Base-by-base conservation (phyloP, 208 protist species). In the Trypanosoma lewisi region DNA sequence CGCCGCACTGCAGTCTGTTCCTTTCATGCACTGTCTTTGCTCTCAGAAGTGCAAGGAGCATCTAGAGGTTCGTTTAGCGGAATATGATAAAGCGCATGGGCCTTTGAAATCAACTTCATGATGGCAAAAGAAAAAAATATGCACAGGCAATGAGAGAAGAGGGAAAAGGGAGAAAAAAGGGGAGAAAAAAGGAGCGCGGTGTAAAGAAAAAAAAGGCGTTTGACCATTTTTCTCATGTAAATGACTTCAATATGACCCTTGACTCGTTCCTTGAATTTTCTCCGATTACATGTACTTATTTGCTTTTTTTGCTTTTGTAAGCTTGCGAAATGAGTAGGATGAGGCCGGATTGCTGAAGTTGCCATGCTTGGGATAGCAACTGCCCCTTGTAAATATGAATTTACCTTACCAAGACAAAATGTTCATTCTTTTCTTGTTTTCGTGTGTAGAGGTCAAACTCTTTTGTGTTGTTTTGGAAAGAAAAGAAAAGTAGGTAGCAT, bases 11-110 rank as follows among this genome's bases (percentile, higher is more conserved):
- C 17, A 9, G 1, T 49, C 70, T 0, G 54, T 94, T 3, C 88
- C 88, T 0, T 92, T 91, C 42, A 75, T 89, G 53, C 80, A 86
- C 63, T 89, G 81, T 50, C 61, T 70, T 7, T 94, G 88, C 73
- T 89, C 82, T 3, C 73, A 77, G 9, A 63, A 54, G 36, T 94
- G 88, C 60, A 73, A 76, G 47, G 12, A 34, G 4, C 78, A 91
- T 61, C 37, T 92, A 27, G 48, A 76, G 31, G 55, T 17, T 0
- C 78, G 82, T n/a, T 64, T 92, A 47, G 73, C 68, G 56, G 63
- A 70, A 62, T 85, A 84, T 54, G 82, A 89, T 25, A 42, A 50
- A 17, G 33, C 36, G 17, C 58, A 67, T 27, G 14, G 27, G 2
- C 2, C 31, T 31, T 11, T 17, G 34, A 25, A 57, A 0, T 1